Evolutionary conservation across 2,329 filamentous ascomycete species (phyloP).

Genomic region (Xylariales sp.): DNA sequence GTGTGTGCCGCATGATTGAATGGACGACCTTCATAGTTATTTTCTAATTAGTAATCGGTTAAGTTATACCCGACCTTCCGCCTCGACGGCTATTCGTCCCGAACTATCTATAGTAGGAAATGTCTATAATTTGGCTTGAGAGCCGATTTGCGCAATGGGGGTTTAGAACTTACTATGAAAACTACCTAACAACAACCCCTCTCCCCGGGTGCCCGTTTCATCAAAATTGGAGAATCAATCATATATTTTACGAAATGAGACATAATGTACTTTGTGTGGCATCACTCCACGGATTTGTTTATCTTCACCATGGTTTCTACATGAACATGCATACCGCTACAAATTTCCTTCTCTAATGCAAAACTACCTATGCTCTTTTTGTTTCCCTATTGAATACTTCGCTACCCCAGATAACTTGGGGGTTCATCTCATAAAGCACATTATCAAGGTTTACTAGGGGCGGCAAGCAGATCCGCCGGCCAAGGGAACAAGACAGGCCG

Average conservation of each 20-base stretch:
- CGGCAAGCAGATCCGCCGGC: constrained; percentile 43
- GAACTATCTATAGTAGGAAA: neutral
- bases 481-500: constrained; percentile 46
- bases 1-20: neutral
- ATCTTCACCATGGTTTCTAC: neutral
- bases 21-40: neutral
- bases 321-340: constrained; percentile 3
- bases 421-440: neutral
- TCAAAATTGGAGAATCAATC: neutral
- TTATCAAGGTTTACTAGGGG: constrained; percentile 12
- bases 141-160: neutral
- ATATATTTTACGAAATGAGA: neutral
- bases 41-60: neutral
- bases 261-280: neutral
- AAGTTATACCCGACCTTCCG: too few relatives aligned
- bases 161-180: too few relatives aligned
- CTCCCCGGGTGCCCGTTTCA: neutral
- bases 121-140: neutral
- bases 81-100: neutral
- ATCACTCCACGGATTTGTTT: neutral
- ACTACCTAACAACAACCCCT: neutral
- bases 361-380: neutral
- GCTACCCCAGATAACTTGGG: neutral
- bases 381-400: neutral
- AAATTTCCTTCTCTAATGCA: neutral